Evolutionary conservation across 805 yeast species (phyloP).

Genomic region (Sugiyamaella marilandica): DNA sequence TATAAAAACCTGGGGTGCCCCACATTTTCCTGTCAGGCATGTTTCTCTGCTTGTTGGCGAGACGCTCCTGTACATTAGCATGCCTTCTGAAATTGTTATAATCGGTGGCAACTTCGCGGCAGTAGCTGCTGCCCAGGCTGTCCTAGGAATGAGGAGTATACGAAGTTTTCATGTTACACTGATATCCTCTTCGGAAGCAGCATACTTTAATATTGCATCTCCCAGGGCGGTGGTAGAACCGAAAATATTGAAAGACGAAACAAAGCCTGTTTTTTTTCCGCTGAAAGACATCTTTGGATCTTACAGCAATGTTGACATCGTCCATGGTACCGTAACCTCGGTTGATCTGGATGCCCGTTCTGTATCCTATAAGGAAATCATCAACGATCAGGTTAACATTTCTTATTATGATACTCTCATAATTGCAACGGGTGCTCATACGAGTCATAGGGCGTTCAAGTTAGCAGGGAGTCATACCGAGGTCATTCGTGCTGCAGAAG

Average conservation of each 20-base stretch:
- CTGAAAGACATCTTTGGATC: neutral
- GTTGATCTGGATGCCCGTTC: conserved; percentile 15
- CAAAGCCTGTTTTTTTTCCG: conserved; percentile 2
- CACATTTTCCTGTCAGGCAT: neutral
- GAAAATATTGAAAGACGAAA: conserved; percentile 1
- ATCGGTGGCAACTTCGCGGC: conserved; percentile 17
- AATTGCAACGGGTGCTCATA: conserved; percentile 21
- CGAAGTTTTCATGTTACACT: conserved; percentile 14
- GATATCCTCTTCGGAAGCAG: conserved; percentile 16
- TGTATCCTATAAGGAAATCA: conserved; percentile 6
- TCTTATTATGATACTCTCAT: conserved; percentile 17
- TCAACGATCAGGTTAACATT: neutral
- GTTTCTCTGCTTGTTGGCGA: too few relatives aligned
- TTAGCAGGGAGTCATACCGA: conserved; percentile 9
- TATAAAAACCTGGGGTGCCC: conserved; percentile 1
- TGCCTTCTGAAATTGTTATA: conserved; percentile 12
- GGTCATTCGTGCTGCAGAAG: conserved; percentile 5
- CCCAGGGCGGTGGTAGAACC: conserved; percentile 21
- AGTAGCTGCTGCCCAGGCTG: conserved; percentile 9
- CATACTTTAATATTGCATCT: conserved; percentile 17
- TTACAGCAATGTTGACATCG: conserved; percentile 8
- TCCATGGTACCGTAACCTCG: conserved; percentile 15
- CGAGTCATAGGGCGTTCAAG: conserved; percentile 15
- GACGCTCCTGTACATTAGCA: neutral
- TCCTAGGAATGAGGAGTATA: conserved; percentile 1